A percentile compares a stretch with the other conserved stretches of the same genome.
Evolutionary conservation across 2,329 filamentous ascomycete species (phyloP).

Genomic region (Incumbomyces lentus): DNA sequence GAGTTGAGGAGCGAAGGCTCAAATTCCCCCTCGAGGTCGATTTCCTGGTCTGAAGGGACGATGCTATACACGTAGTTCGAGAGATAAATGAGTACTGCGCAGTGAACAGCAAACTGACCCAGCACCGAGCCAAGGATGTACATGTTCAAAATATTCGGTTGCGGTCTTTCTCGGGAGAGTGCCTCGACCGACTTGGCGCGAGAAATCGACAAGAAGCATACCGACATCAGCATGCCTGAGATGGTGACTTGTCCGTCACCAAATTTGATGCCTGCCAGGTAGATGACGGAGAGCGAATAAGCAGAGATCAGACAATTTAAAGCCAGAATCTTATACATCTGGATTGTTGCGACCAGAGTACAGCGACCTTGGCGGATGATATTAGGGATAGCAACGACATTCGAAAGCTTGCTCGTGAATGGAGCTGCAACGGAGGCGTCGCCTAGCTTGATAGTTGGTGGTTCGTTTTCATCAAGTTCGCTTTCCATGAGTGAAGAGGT

Average conservation of each 20-base stretch:
- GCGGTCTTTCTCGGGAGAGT: slow-evolving; percentile 89
- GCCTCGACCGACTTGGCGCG: slow-evolving; percentile 91
- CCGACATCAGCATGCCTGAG: slow-evolving; percentile 98
- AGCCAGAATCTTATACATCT: slow-evolving; percentile 99
- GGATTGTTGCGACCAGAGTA: slow-evolving; percentile 93
- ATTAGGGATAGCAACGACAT: slow-evolving; percentile 93
- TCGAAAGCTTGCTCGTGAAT: slow-evolving; percentile 94
- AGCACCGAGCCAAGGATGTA: slow-evolving; percentile 98
- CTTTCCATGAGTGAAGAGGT: slow-evolving; percentile 80
- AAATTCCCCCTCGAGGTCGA: slow-evolving; percentile 94
- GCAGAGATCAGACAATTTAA: slow-evolving; percentile 96
- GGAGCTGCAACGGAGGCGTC: slow-evolving; percentile 95
- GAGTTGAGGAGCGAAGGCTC: slow-evolving; percentile 88
- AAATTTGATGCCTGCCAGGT: slow-evolving; percentile 98
- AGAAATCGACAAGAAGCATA: slow-evolving; percentile 98
- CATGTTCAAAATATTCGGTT: slow-evolving; percentile 97
- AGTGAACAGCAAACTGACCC: slow-evolving; percentile 93
- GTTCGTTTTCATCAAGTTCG: slow-evolving; percentile 79
- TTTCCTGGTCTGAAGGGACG: slow-evolving; percentile 56
- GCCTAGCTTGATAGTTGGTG: slow-evolving; percentile 90
- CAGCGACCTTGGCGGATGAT: slow-evolving; percentile 96
- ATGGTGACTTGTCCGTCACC: slow-evolving; percentile 97
- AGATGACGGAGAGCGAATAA: slow-evolving; percentile 91
- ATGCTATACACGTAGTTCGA: slow-evolving; percentile 76
- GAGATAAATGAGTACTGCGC: slow-evolving; percentile 86